Conservation (phyloP, 768 basidiomycete species). For the Pulveroboletus ravenelii region DNA sequence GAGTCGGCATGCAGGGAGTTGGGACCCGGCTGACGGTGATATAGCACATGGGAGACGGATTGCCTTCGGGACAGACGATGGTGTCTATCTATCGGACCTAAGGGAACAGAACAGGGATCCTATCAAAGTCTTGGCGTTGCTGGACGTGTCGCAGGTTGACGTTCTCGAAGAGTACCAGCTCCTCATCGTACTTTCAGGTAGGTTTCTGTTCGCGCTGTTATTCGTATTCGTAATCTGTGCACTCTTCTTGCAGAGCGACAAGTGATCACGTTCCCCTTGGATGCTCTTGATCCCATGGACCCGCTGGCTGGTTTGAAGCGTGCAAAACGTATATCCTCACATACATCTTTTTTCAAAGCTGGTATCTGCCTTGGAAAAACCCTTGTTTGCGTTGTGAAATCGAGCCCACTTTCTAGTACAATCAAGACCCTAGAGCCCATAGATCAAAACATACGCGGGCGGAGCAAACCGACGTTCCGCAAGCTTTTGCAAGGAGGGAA, state of each 20-base stretch:
- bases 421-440: slow-evolving; percentile 98
- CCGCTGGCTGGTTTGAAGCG: slow-evolving; percentile 88
- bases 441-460: slow-evolving; percentile 76
- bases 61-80: slow-evolving; percentile 97
- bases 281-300: slow-evolving; percentile 85
- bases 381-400: slow-evolving; percentile 95
- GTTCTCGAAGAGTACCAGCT: slow-evolving; percentile 95
- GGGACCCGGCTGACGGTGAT: slow-evolving; percentile 3
- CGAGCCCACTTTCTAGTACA: slow-evolving; percentile 89
- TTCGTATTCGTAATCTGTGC: background rate
- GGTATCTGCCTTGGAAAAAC: slow-evolving; percentile 88
- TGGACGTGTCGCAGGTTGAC: slow-evolving; percentile 92
- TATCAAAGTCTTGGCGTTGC: slow-evolving; percentile 80
- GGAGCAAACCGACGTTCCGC: slow-evolving; percentile 87
- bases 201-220: slow-evolving; percentile 13
- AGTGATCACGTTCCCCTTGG: slow-evolving; percentile 93
- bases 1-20: slow-evolving; percentile 35
- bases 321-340: slow-evolving; percentile 91
- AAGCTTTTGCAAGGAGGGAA: slow-evolving; percentile 93
- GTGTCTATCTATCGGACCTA: slow-evolving; percentile 91
- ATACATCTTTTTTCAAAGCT: slow-evolving; percentile 97
- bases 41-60: slow-evolving; percentile 77
- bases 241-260: slow-evolving; percentile 66
- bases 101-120: slow-evolving; percentile 74
- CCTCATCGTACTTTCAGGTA: slow-evolving; percentile 97